These are phyloP conservation scores for Vaccinium corymbosum DNA, from an alignment of 148 eudicot species.

Conservation along the genomic window DNA sequence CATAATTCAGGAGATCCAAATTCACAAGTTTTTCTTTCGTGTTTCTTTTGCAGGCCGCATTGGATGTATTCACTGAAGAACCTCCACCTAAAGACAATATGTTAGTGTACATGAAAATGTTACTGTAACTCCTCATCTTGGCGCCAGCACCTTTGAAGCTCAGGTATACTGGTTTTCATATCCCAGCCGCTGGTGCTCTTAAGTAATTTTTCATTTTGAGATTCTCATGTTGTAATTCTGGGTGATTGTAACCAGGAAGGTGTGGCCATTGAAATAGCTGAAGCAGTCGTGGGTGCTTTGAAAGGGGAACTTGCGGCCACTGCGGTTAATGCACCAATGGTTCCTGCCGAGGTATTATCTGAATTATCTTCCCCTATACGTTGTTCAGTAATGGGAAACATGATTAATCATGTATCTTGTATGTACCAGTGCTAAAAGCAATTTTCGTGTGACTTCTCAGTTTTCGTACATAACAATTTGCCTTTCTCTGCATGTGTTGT, in stretches of 20 bases:
- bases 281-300: slow-evolving; percentile 17
- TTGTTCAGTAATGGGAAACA: neutral
- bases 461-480: neutral
- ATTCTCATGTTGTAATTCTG: neutral
- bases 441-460: neutral
- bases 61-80: slow-evolving; percentile 20
- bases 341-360: slow-evolving; percentile 11
- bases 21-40: neutral
- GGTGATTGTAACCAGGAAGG: slow-evolving; percentile 12
- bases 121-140: slow-evolving; percentile 20
- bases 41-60: slow-evolving; percentile 7
- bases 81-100: slow-evolving; percentile 18
- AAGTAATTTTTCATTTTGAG: neutral
- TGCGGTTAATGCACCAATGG: slow-evolving; percentile 19
- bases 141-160: slow-evolving; percentile 21
- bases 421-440: neutral
- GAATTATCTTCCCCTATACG: neutral
- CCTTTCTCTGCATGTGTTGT: neutral
- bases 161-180: slow-evolving; percentile 13
- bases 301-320: slow-evolving; percentile 18
- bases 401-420: neutral
- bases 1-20: neutral
- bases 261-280: slow-evolving; percentile 18
- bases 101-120: slow-evolving; percentile 16
- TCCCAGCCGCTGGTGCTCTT: neutral